Conservation (phyloP, 2,329 filamentous ascomycete genomes). For the Epichloe scottii region DNA sequence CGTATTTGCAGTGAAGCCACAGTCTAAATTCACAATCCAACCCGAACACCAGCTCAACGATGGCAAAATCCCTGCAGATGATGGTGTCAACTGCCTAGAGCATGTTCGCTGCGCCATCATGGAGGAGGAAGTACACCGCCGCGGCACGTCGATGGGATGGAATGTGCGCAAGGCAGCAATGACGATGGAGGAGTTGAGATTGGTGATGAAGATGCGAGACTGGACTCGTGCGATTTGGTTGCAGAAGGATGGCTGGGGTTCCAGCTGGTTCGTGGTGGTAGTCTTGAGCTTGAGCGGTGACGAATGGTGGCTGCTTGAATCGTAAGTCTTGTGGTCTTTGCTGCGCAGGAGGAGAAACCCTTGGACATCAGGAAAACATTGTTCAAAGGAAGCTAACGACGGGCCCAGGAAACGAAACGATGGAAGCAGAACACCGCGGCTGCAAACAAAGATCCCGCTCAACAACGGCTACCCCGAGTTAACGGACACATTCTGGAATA, state of each 20-base stretch:
- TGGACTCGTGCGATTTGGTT: slow-evolving; percentile 57
- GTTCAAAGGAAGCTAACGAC: background rate
- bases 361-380: slow-evolving; percentile 2
- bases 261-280: slow-evolving; percentile 60
- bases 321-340: slow-evolving; percentile 28
- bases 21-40: slow-evolving; percentile 39
- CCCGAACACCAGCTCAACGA: slow-evolving; percentile 55
- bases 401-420: slow-evolving; percentile 11
- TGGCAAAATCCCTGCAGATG: slow-evolving; percentile 40
- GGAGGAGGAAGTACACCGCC: slow-evolving; percentile 47
- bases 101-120: slow-evolving; percentile 48
- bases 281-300: slow-evolving; percentile 62
- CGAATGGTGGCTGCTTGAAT: slow-evolving; percentile 63
- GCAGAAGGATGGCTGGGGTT: slow-evolving; percentile 56
- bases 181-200: slow-evolving; percentile 41
- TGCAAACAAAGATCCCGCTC: slow-evolving; percentile 30
- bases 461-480: slow-evolving; percentile 30
- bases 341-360: background rate
- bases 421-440: slow-evolving; percentile 14
- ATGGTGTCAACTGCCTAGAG: slow-evolving; percentile 46
- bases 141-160: slow-evolving; percentile 56
- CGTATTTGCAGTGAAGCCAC: slow-evolving; percentile 57
- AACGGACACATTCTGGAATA: slow-evolving; percentile 38
- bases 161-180: slow-evolving; percentile 34
- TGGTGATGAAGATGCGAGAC: slow-evolving; percentile 49